Evolutionary conservation across 1,139 yeast species (phyloP).

Genomic region (Taphrina wiesneri): DNA sequence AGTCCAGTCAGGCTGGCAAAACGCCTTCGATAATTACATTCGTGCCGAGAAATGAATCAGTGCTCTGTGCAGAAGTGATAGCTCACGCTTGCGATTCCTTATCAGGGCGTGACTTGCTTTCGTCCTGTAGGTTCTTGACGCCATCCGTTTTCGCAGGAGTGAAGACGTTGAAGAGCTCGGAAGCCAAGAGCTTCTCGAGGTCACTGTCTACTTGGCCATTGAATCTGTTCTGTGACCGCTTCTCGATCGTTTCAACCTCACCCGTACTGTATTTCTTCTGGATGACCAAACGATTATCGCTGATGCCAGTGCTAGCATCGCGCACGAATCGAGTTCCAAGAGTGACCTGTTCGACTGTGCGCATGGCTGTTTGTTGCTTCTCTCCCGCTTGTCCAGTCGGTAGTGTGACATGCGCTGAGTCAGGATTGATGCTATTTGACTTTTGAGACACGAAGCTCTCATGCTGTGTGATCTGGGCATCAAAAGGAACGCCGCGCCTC

Average conservation of each 20-base stretch:
- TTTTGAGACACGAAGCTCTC: not conserved
- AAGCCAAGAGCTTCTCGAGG: not conserved
- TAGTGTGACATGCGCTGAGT: not conserved
- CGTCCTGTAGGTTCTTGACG: not conserved
- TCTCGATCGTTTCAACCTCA: conserved; percentile 12
- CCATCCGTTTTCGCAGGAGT: not conserved
- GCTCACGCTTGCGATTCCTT: not conserved
- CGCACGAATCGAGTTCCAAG: conserved; percentile 7
- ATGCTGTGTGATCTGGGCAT: conserved; percentile 15
- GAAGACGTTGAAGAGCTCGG: not conserved
- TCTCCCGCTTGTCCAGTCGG: not conserved
- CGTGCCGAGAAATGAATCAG: too few species aligned
- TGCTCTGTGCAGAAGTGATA: too few species aligned
- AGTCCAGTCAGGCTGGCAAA: too few species aligned
- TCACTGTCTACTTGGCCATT: conserved; percentile 4
- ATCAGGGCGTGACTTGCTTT: not conserved
- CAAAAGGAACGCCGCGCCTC: conserved; percentile 31
- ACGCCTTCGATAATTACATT: too few species aligned
- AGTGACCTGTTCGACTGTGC: not conserved
- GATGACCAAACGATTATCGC: not conserved
- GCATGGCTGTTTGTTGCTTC: not conserved
- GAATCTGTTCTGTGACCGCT: not conserved
- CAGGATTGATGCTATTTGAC: not conserved
- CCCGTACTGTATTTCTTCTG: conserved; percentile 8
- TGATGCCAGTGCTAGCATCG: conserved; percentile 9